Percentiles rank a stretch among this genome's conserved stretches.
Evolutionary conservation across 2,329 filamentous ascomycete species (phyloP).

Genomic region (Rosellinia necatrix): DNA sequence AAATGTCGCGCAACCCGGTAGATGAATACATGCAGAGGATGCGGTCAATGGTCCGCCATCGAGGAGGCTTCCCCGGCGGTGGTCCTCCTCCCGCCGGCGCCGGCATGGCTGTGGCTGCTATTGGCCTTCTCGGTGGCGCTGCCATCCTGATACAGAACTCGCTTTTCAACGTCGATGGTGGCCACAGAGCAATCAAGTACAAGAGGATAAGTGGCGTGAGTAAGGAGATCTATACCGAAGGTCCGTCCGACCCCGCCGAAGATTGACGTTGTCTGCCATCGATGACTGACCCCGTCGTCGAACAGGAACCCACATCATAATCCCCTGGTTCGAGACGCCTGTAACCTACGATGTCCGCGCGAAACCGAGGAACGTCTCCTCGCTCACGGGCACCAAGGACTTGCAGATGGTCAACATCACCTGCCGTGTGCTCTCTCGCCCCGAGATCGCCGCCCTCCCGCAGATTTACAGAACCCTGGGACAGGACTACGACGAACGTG

Average conservation of each 20-base stretch:
- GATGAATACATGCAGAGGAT: slow-evolving; percentile 38
- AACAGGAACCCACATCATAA: slow-evolving; percentile 84
- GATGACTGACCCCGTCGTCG: slow-evolving; percentile 25
- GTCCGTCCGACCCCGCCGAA: slow-evolving; percentile 50
- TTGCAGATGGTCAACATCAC: slow-evolving; percentile 99
- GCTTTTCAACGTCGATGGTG: slow-evolving; percentile 89
- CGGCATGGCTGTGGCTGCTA: slow-evolving; percentile 47
- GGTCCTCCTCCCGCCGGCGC: slow-evolving; percentile 50
- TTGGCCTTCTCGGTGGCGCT: slow-evolving; percentile 53
- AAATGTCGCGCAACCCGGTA: slow-evolving; percentile 41
- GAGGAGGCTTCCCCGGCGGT: slow-evolving; percentile 48
- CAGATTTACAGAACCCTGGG: slow-evolving; percentile 97
- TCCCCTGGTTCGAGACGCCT: slow-evolving; percentile 97
- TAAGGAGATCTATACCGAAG: slow-evolving; percentile 96
- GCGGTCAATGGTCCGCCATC: slow-evolving; percentile 40
- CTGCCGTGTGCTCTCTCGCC: slow-evolving; percentile 95
- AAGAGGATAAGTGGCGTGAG: slow-evolving; percentile 88
- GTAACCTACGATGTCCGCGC: slow-evolving; percentile 98
- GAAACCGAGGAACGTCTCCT: slow-evolving; percentile 94
- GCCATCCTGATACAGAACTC: slow-evolving; percentile 61
- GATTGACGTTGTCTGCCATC: neutral
- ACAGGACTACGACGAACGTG: slow-evolving; percentile 94
- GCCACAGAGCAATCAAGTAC: slow-evolving; percentile 99
- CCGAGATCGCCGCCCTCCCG: slow-evolving; percentile 83
- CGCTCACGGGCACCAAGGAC: slow-evolving; percentile 97